Conservation (phyloP, 192 early-diverging fungal genomes). For the Coemansia sp. region DNA sequence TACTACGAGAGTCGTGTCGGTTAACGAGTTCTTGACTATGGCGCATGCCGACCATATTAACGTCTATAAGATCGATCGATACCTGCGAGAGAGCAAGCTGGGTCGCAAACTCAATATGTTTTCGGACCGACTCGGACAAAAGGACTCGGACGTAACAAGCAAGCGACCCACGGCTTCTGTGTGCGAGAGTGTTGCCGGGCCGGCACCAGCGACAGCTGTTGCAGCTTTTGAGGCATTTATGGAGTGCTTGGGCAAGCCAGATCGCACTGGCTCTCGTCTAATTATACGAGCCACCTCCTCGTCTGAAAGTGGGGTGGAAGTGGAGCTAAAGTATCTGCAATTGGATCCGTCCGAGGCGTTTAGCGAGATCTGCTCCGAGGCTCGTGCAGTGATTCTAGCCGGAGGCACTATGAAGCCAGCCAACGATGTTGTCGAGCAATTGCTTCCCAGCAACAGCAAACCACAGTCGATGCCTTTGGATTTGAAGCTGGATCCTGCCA, state of each 20-base stretch:
- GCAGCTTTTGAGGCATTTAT: slow-evolving; percentile 41
- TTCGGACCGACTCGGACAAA: slow-evolving; percentile 13
- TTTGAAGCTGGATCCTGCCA: slow-evolving; percentile 11
- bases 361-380: slow-evolving; percentile 70
- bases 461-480: background rate
- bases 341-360: slow-evolving; percentile 83
- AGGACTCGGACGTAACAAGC: background rate
- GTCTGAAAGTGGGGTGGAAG: background rate
- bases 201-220: slow-evolving; percentile 29
- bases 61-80: slow-evolving; percentile 71
- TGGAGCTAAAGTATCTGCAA: slow-evolving; percentile 75
- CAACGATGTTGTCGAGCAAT: slow-evolving; percentile 43
- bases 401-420: slow-evolving; percentile 95
- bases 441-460: slow-evolving; percentile 10
- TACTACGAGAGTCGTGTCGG: slow-evolving; percentile 38
- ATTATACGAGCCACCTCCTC: slow-evolving; percentile 8
- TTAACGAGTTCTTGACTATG: slow-evolving; percentile 69
- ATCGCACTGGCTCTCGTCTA: slow-evolving; percentile 27
- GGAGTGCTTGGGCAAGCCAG: slow-evolving; percentile 34
- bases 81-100: slow-evolving; percentile 66
- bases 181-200: background rate
- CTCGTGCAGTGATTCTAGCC: slow-evolving; percentile 78
- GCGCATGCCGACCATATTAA: slow-evolving; percentile 78
- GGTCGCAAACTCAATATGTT: slow-evolving; percentile 58
- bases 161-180: background rate